Evolutionary conservation across 2,329 filamentous ascomycete genomes (phyloP).

Genomic region (Botrytis cinerea): DNA sequence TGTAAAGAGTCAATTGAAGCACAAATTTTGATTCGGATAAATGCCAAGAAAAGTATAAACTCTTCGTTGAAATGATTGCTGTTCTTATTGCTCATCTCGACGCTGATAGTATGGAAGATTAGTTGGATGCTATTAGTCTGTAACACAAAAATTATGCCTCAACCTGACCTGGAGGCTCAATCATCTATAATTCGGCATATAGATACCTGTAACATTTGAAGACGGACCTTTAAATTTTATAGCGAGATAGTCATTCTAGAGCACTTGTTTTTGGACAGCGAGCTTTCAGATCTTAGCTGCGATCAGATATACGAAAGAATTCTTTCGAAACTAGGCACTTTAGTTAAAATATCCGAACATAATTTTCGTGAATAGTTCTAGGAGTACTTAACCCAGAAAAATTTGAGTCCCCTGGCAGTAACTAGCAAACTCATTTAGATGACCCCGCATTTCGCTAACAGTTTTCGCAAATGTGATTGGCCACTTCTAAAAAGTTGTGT

Average conservation of each 20-base stretch:
- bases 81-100: accelerated
- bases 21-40: background rate
- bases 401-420: background rate
- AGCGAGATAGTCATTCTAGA: background rate
- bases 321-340: no score
- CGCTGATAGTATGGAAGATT: background rate
- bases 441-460: background rate
- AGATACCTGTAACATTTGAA: no score
- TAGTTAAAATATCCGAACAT: accelerated
- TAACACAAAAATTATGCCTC: background rate
- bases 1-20: background rate
- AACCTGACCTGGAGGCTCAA: background rate
- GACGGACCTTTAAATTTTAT: background rate
- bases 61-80: background rate
- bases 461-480: background rate
- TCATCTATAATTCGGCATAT: background rate
- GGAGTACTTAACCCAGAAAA: accelerated
- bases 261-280: background rate
- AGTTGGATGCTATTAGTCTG: background rate
- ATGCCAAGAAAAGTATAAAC: background rate
- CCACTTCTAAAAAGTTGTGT: background rate
- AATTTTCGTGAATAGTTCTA: accelerated
- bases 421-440: background rate
- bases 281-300: background rate
- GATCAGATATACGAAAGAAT: background rate